A percentile compares a stretch with the other conserved stretches of the same genome.
phyloP scores from a whole-genome alignment of 805 yeast species.

The Ogataea methylovora region DNA sequence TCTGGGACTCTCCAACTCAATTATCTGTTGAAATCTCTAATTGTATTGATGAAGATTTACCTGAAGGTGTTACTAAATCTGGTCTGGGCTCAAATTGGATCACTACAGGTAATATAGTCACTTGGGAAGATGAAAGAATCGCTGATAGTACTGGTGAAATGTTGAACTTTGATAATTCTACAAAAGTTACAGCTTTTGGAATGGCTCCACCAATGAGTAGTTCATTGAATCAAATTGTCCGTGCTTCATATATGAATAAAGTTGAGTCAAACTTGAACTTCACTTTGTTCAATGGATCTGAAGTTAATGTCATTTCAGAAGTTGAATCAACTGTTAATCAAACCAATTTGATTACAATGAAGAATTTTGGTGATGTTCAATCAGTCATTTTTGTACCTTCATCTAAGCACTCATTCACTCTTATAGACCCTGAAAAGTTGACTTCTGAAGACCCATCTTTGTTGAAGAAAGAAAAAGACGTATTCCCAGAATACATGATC shows the following conservation, averaged over 20 bases:
- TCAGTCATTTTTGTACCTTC: conserved; percentile 15
- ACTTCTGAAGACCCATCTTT: too few species aligned
- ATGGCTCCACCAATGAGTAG: conserved; percentile 32
- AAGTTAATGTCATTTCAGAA: conserved; percentile 22
- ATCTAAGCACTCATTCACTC: conserved; percentile 17
- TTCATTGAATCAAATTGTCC: conserved; percentile 29
- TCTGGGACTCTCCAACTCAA: conserved; percentile 43
- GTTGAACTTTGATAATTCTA: conserved; percentile 18
- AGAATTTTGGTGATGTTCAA: conserved; percentile 33
- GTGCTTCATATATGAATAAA: conserved; percentile 26
- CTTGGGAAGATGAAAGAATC: conserved; percentile 43
- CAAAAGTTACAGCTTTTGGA: conserved; percentile 24
- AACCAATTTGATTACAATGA: conserved; percentile 31
- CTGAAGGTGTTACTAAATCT: conserved; percentile 17
- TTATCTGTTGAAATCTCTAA: conserved; percentile 45
- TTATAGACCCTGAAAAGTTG: too few species aligned
- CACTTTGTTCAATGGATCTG: conserved; percentile 30
- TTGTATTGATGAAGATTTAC: conserved; percentile 35
- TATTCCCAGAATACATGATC: too few species aligned
- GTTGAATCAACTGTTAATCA: conserved; percentile 24
- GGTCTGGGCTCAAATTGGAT: conserved; percentile 53
- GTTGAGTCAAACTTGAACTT: conserved; percentile 29
- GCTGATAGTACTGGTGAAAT: conserved; percentile 32
- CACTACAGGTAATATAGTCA: conserved; percentile 44
- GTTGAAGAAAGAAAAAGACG: too few species aligned